Evolutionary conservation across 2,329 filamentous ascomycete species (phyloP).

Genomic region (Blastomyces emzantsi): DNA sequence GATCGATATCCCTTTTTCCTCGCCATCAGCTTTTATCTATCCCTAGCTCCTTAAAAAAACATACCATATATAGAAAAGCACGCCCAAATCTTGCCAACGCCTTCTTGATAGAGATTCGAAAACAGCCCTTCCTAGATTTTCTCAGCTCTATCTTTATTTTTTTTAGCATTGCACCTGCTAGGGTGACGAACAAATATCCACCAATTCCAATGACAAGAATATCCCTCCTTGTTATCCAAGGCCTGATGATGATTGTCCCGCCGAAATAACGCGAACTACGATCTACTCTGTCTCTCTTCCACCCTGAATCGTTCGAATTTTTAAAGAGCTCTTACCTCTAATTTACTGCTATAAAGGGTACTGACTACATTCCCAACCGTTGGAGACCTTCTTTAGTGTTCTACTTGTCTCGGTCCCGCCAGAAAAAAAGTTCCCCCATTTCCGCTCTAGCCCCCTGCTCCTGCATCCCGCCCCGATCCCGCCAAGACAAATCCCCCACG

Average conservation of each 20-base stretch:
- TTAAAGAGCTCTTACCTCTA: background rate
- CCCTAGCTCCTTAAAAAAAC: too few relatives aligned
- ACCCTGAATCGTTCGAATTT: background rate
- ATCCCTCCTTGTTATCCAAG: conserved; percentile 9
- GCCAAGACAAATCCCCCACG: background rate
- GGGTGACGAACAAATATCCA: background rate
- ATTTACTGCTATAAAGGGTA: background rate
- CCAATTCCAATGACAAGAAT: conserved; percentile 12
- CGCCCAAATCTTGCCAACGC: background rate
- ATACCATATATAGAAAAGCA: too few relatives aligned
- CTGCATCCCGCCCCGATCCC: background rate
- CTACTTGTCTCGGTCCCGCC: background rate
- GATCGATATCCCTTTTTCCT: too few relatives aligned
- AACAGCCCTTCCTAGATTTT: background rate
- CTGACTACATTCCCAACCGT: background rate
- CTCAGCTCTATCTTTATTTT: background rate
- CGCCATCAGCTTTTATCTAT: too few relatives aligned
- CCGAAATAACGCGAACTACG: conserved; percentile 33
- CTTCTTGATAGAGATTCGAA: background rate
- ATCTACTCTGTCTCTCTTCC: background rate
- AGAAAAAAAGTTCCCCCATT: background rate
- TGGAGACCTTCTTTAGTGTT: background rate
- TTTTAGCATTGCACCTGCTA: background rate
- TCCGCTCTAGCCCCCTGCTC: background rate
- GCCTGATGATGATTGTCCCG: conserved; percentile 22